Conservation (phyloP, 306 rosid genomes). For the Cucurbita maxima region DNA sequence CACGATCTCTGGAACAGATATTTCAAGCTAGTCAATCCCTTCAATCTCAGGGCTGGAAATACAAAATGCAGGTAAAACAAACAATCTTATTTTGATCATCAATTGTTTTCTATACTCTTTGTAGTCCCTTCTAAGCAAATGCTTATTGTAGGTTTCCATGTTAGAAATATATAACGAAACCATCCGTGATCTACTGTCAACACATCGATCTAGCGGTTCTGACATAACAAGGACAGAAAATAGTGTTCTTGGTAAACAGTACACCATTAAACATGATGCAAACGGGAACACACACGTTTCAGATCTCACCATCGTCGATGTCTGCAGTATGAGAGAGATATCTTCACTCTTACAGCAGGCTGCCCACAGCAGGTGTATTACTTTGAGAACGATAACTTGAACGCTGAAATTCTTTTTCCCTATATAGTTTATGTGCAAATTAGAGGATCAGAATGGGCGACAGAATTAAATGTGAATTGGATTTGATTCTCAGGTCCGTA, state of each 20-base stretch:
- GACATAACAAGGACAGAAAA: constrained; percentile 45
- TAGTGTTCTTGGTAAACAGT: constrained; percentile 50
- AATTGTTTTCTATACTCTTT: not conserved
- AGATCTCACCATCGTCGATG: constrained; percentile 71
- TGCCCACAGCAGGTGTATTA: constrained; percentile 62
- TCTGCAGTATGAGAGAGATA: constrained; percentile 63
- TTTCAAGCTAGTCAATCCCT: constrained; percentile 71
- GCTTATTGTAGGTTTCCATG: constrained; percentile 50
- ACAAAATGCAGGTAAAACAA: constrained; percentile 61
- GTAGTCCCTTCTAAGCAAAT: not conserved
- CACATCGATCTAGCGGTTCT: constrained; percentile 36
- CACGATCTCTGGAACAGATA: constrained; percentile 82
- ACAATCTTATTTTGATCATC: not conserved
- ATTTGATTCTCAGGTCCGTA: constrained; percentile 53
- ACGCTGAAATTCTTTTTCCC: not conserved
- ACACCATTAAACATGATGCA: constrained; percentile 76
- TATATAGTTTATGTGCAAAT: not conserved
- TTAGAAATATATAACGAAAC: constrained; percentile 86
- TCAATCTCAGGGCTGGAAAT: constrained; percentile 76
- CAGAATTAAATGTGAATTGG: not conserved
- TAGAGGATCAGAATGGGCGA: not conserved
- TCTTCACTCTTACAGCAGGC: constrained; percentile 83
- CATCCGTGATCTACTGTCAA: constrained; percentile 64
- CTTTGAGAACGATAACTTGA: not conserved
- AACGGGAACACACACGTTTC: constrained; percentile 81